Evolutionary conservation across 805 yeast genomes (phyloP).

Genomic region (Kluyveromyces siamensis): DNA sequence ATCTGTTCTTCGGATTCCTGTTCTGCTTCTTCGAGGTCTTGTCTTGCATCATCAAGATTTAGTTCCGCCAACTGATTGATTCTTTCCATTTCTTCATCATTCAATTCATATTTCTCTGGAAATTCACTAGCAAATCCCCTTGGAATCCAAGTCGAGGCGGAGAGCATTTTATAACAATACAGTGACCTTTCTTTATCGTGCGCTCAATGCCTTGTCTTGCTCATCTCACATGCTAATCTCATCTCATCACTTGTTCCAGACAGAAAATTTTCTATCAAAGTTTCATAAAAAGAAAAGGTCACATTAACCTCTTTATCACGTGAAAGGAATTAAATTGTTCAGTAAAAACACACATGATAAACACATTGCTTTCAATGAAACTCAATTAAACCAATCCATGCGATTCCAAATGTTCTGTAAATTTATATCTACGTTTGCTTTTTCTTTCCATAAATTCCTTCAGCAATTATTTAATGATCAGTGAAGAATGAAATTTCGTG

Average conservation of each 20-base stretch:
- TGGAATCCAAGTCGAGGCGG: conserved; percentile 93
- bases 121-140: conserved; percentile 90
- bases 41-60: conserved; percentile 68
- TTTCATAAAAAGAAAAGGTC: not conserved
- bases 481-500: too few species aligned
- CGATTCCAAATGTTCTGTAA: too few species aligned
- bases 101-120: conserved; percentile 79
- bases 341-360: too few species aligned
- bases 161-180: conserved; percentile 50
- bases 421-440: too few species aligned
- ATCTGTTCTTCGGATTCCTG: conserved; percentile 22
- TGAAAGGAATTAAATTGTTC: not conserved
- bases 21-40: conserved; percentile 46
- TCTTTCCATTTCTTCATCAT: conserved; percentile 89
- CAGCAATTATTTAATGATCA: too few species aligned
- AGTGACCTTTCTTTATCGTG: not conserved
- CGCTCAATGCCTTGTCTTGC: not conserved
- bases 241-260: conserved; percentile 14
- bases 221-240: not conserved
- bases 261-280: conserved; percentile 1
- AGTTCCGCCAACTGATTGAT: conserved; percentile 77
- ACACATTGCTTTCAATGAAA: too few species aligned
- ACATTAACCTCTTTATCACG: not conserved
- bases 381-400: too few species aligned
- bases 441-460: too few species aligned